phyloP scores from a whole-genome alignment of 1,139 yeast genomes.

The Starmera stellimalicola region DNA sequence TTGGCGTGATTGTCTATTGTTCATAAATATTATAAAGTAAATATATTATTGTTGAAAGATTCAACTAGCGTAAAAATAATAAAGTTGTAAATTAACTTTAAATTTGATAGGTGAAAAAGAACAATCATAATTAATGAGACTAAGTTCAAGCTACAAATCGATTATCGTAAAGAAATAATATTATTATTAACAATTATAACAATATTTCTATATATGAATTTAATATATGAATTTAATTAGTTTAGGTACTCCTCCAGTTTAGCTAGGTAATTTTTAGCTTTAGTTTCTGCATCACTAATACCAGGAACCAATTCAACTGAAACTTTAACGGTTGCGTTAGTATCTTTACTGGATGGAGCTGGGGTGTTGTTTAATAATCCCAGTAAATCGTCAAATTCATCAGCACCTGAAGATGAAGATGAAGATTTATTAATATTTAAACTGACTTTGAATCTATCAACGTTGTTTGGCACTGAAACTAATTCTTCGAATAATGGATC shows the following conservation, averaged over 20 bases:
- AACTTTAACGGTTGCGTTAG: constrained; percentile 19
- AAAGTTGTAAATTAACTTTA: too few relatives aligned
- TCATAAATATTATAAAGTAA: too few relatives aligned
- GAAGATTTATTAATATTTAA: constrained; percentile 10
- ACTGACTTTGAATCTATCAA: constrained; percentile 41
- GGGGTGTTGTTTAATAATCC: background rate
- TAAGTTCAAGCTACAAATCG: too few relatives aligned
- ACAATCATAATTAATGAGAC: too few relatives aligned
- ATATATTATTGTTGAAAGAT: too few relatives aligned
- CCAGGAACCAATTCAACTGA: constrained; percentile 31
- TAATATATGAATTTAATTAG: too few relatives aligned
- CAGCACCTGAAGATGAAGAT: background rate
- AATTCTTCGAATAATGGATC: constrained; percentile 63
- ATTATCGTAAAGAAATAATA: too few relatives aligned
- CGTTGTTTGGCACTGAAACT: constrained; percentile 45
- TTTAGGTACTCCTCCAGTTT: constrained; percentile 14
- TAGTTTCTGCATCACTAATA: constrained; percentile 32
- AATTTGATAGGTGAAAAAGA: too few relatives aligned
- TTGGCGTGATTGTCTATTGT: too few relatives aligned
- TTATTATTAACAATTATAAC: too few relatives aligned
- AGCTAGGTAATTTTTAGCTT: constrained; percentile 31
- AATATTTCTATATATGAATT: too few relatives aligned
- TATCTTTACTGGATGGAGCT: background rate
- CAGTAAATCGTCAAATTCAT: background rate
- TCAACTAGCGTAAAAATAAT: too few relatives aligned